Percentiles rank a stretch among this genome's conserved stretches.
These are phyloP conservation scores for Avena insularis DNA, from an alignment of 176 grass and related monocot species.

Conservation along the genomic window DNA sequence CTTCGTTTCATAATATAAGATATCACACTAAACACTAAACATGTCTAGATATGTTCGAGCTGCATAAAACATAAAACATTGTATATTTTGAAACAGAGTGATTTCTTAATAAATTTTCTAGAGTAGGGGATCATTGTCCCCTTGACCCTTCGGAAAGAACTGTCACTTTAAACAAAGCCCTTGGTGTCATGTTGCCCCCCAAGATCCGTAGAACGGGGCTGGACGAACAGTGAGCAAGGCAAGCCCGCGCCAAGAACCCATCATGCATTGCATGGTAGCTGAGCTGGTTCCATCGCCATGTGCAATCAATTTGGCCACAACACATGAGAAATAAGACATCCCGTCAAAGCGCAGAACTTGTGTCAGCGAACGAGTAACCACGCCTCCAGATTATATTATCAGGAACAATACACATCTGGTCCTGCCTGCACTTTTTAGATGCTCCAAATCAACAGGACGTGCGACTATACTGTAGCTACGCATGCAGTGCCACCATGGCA, in stretches of 20 bases:
- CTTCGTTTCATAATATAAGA: too few species aligned
- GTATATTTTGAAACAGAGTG: too few species aligned
- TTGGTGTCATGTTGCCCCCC: too few species aligned
- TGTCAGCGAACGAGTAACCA: constrained; percentile 17
- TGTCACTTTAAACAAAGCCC: too few species aligned
- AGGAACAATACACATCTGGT: not conserved
- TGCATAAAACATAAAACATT: too few species aligned
- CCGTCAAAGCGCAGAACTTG: constrained; percentile 28
- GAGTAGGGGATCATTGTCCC: too few species aligned
- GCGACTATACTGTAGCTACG: not conserved
- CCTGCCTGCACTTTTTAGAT: constrained; percentile 15
- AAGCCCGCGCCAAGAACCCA: not conserved
- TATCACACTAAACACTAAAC: too few species aligned
- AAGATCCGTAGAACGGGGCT: too few species aligned
- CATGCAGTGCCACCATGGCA: constrained; percentile 13
- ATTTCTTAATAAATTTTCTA: too few species aligned
- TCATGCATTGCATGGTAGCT: constrained; percentile 17
- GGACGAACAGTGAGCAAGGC: too few species aligned
- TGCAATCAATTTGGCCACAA: constrained; percentile 11
- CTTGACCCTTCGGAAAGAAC: too few species aligned
- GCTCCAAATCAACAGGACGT: not conserved
- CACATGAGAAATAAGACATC: constrained; percentile 18
- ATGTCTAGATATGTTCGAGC: too few species aligned
- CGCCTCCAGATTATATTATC: constrained; percentile 9
- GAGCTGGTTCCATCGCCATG: constrained; percentile 11